A percentile compares a stretch with the other conserved stretches of the same genome.
Conservation (phyloP, 495 filamentous ascomycete genomes). For the Neurospora africana region DNA sequence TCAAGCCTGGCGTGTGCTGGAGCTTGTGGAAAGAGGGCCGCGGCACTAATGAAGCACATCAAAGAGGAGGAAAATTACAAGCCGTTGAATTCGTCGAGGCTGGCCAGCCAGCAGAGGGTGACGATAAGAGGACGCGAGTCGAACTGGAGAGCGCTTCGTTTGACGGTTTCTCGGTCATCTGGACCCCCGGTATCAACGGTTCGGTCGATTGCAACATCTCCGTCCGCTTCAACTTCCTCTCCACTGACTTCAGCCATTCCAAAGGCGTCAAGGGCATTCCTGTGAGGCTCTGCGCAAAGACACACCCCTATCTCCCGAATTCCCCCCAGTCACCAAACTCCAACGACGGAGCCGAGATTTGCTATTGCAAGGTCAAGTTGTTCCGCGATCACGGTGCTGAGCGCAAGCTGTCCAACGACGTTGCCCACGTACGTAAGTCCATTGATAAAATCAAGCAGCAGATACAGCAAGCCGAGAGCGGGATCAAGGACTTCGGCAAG, state of each 20-base stretch:
- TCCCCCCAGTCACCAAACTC: constrained; percentile 32
- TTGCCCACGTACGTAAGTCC: constrained; percentile 84
- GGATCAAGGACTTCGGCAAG: constrained; percentile 81
- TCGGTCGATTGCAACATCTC: constrained; percentile 65
- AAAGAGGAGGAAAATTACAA: constrained; percentile 74
- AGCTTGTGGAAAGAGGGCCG: constrained; percentile 92
- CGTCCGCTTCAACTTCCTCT: constrained; percentile 94
- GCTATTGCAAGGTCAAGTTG: constrained; percentile 91
- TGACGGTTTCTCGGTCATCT: constrained; percentile 84
- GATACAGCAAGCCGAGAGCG: constrained; percentile 76
- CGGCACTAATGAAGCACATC: constrained; percentile 80
- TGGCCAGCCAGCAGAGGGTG: constrained; percentile 55
- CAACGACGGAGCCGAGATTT: constrained; percentile 51
- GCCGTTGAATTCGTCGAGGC: constrained; percentile 90
- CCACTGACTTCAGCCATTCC: constrained; percentile 95
- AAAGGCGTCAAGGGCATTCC: constrained; percentile 97
- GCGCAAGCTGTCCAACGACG: constrained; percentile 86
- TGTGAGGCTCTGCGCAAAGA: constrained; percentile 85
- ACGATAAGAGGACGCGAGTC: constrained; percentile 58
- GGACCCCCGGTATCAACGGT: constrained; percentile 59
- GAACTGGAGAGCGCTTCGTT: constrained; percentile 77
- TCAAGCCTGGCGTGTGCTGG: constrained; percentile 77
- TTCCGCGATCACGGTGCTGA: constrained; percentile 96
- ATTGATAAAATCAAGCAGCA: constrained; percentile 93
- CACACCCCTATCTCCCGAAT: constrained; percentile 47